phyloP scores from a whole-genome alignment of 179 eudicot genomes.

The Sideroxylon spinosum region DNA sequence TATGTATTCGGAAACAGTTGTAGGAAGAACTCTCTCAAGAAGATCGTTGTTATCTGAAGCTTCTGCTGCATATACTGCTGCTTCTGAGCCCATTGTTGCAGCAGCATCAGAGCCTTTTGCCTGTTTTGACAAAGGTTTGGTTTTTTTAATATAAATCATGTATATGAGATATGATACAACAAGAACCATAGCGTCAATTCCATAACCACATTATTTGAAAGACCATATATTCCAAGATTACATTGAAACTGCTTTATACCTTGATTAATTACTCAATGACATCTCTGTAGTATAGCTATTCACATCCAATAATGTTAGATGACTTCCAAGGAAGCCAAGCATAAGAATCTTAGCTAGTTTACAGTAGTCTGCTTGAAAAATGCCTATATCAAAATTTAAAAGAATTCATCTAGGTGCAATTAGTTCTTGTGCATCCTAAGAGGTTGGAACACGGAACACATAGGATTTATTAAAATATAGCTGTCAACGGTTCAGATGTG shows the following conservation, averaged over 20 bases:
- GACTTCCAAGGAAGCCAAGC: neutral
- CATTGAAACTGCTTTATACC: neutral
- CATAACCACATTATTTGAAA: neutral
- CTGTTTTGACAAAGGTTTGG: slow-evolving; percentile 31
- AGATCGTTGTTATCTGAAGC: slow-evolving; percentile 85
- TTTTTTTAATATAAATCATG: neutral
- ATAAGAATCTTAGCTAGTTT: neutral
- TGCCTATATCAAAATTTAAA: neutral
- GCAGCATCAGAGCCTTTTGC: slow-evolving; percentile 96
- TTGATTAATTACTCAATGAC: neutral
- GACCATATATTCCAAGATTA: slow-evolving; percentile 2
- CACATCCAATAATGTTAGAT: neutral
- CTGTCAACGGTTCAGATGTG: neutral
- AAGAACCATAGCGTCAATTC: neutral
- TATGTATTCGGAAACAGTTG: slow-evolving; percentile 68
- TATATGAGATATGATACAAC: neutral
- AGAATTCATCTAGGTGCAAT: slow-evolving; percentile 5
- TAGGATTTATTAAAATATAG: neutral
- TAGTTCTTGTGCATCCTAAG: neutral
- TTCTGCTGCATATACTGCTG: slow-evolving; percentile 94
- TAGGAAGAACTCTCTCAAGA: slow-evolving; percentile 79
- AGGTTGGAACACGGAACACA: neutral
- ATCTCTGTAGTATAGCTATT: neutral
- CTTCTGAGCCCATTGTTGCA: slow-evolving; percentile 77
- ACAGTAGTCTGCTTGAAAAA: neutral